These are phyloP conservation scores for Penicillium sumatraense DNA, from an alignment of 2,329 filamentous ascomycete genomes.

Conservation along the genomic window DNA sequence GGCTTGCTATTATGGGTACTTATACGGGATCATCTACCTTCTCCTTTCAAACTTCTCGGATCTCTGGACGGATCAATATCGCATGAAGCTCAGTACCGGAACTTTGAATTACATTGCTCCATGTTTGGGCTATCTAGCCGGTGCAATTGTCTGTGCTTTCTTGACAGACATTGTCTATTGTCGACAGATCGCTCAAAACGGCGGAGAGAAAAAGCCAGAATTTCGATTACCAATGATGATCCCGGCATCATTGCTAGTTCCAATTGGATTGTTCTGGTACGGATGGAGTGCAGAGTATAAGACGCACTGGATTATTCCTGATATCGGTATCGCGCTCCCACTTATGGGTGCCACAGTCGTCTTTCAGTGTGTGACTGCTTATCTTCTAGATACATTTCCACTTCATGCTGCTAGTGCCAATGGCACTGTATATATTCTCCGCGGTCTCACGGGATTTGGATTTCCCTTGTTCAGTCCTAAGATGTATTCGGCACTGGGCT, in stretches of 20 bases:
- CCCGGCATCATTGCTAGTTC: conserved; percentile 54
- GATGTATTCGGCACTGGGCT: conserved; percentile 34
- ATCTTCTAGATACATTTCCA: conserved; percentile 39
- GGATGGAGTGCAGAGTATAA: conserved; percentile 56
- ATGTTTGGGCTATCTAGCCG: conserved; percentile 62
- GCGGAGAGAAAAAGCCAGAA: conserved; percentile 53
- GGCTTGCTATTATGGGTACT: conserved; percentile 56
- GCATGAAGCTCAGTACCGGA: conserved; percentile 56
- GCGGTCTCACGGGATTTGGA: conserved; percentile 36
- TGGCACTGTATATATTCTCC: conserved; percentile 32
- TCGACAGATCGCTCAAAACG: conserved; percentile 47
- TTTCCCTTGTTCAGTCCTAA: conserved; percentile 40
- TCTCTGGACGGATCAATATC: conserved; percentile 59
- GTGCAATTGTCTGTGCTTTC: conserved; percentile 50
- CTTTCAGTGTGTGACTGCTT: conserved; percentile 46
- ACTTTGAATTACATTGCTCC: conserved; percentile 65
- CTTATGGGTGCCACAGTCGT: conserved; percentile 48
- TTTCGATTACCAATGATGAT: conserved; percentile 63
- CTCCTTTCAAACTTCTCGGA: conserved; percentile 63
- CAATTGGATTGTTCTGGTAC: conserved; percentile 57
- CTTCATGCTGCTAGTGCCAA: conserved; percentile 37
- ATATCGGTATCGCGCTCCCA: conserved; percentile 55
- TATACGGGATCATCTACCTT: conserved; percentile 65
- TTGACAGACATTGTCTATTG: conserved; percentile 54
- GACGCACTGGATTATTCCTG: conserved; percentile 56